Percentiles rank a stretch among this genome's conserved stretches.
phyloP scores from a whole-genome alignment of 352 stramenopile species.

The Pythium inflatum region DNA sequence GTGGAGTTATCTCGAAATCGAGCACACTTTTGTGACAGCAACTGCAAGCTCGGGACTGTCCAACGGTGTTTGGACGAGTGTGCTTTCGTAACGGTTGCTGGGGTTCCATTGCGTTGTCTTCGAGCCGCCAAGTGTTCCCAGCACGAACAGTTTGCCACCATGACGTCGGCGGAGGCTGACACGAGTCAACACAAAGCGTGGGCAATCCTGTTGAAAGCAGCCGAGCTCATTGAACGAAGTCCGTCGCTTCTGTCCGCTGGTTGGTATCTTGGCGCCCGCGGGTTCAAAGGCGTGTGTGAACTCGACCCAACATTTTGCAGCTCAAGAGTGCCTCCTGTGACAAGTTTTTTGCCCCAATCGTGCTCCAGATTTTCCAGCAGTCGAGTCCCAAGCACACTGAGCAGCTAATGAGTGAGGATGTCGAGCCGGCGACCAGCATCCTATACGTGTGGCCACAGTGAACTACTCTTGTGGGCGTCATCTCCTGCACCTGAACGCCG shows the following conservation, averaged over 20 bases:
- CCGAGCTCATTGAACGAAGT: slow-evolving; percentile 54
- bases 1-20: slow-evolving; percentile 65
- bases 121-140: slow-evolving; percentile 36
- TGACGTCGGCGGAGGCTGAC: slow-evolving; percentile 71
- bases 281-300: slow-evolving; percentile 70
- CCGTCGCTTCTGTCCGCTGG: slow-evolving; percentile 42
- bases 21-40: slow-evolving; percentile 40
- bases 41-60: slow-evolving; percentile 29
- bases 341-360: slow-evolving; percentile 59
- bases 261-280: slow-evolving; percentile 46
- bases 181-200: slow-evolving; percentile 67
- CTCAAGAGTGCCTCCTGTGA: slow-evolving; percentile 69
- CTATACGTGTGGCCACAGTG: too few species aligned
- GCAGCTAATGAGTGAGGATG: slow-evolving; percentile 61
- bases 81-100: slow-evolving; percentile 72
- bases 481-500: too few species aligned
- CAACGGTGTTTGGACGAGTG: slow-evolving; percentile 52
- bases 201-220: slow-evolving; percentile 51
- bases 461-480: too few species aligned
- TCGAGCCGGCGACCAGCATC: slow-evolving; percentile 50
- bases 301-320: slow-evolving; percentile 59
- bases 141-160: slow-evolving; percentile 16
- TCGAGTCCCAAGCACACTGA: slow-evolving; percentile 43
- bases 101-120: slow-evolving; percentile 79
- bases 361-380: slow-evolving; percentile 57